A percentile compares a stretch with the other conserved stretches of the same genome.
phyloP scores from a whole-genome alignment of 2,329 filamentous ascomycete species.

The Ophiostoma ulmi region DNA sequence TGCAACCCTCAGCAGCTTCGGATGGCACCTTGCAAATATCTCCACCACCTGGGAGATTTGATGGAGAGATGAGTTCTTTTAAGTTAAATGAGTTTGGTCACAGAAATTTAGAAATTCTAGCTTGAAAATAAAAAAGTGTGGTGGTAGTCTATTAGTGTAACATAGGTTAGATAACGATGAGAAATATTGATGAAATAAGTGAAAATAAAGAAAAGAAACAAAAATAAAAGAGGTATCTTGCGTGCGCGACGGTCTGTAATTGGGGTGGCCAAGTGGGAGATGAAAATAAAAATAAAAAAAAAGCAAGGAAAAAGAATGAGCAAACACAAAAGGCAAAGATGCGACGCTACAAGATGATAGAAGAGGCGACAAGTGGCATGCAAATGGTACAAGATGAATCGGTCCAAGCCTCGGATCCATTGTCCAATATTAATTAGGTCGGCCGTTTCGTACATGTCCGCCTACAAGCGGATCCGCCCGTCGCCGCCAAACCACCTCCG shows the following conservation, averaged over 20 bases:
- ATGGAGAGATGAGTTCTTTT: not conserved
- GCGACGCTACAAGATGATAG: not conserved
- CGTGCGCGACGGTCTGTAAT: conserved; percentile 4
- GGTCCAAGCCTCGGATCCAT: not conserved
- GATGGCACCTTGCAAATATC: not conserved
- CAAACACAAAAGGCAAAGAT: not conserved
- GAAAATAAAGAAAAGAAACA: not conserved
- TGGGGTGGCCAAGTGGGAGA: not conserved
- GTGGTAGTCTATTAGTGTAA: conserved; percentile 8
- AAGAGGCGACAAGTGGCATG: not conserved
- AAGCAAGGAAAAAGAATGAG: not conserved
- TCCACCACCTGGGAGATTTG: conserved; percentile 5
- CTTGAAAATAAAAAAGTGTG: not conserved
- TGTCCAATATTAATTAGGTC: not conserved
- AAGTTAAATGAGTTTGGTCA: not conserved
- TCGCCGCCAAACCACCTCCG: conserved; percentile 55
- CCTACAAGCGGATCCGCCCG: conserved; percentile 34
- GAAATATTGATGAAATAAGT: not conserved
- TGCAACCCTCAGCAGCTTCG: not conserved
- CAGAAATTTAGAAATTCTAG: not conserved
- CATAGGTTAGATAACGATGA: not conserved
- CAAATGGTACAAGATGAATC: no score
- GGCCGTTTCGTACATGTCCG: not conserved
- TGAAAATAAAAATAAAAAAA: not conserved
- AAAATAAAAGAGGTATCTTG: conserved; percentile 12